Conservation (phyloP, 1,139 yeast species). For the Taphrina communis region DNA sequence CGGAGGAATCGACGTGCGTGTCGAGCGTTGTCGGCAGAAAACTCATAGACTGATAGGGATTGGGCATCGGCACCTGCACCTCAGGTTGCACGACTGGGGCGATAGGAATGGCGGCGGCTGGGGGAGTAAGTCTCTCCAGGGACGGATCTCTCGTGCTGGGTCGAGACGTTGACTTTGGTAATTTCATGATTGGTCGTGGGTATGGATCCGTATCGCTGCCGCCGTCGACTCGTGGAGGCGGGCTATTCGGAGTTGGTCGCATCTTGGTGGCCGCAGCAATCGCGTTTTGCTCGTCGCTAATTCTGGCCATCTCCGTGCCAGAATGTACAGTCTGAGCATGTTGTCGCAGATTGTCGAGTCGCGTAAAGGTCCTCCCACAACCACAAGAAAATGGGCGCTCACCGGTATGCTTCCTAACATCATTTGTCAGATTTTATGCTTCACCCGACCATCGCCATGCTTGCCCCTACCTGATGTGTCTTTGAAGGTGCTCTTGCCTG, state of each 20-base stretch:
- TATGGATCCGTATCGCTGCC: conserved; percentile 29
- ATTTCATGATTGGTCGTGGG: conserved; percentile 20
- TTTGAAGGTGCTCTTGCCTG: conserved; percentile 84
- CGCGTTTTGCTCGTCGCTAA: conserved; percentile 29
- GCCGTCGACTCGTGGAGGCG: conserved; percentile 24
- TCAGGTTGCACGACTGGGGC: neutral
- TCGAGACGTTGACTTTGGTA: conserved; percentile 2
- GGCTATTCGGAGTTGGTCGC: conserved; percentile 26
- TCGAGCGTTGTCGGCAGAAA: conserved; percentile 15
- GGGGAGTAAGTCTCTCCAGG: conserved; percentile 8
- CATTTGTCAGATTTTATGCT: neutral
- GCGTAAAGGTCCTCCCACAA: conserved; percentile 78
- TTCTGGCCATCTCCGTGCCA: conserved; percentile 54
- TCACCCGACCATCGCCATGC: neutral
- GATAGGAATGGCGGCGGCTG: neutral
- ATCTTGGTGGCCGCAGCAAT: conserved; percentile 28
- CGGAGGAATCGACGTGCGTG: conserved; percentile 9
- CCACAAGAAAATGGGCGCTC: conserved; percentile 93
- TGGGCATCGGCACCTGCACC: neutral
- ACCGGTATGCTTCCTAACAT: conserved; percentile 83
- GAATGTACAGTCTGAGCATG: conserved; percentile 94
- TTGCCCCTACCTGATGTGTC: conserved; percentile 64
- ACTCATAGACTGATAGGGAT: conserved; percentile 6
- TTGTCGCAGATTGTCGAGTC: conserved; percentile 87
- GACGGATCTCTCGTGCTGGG: conserved; percentile 16